Conservation (phyloP, 108 stramenopile genomes). For the Discostella pseudostelligera region DNA sequence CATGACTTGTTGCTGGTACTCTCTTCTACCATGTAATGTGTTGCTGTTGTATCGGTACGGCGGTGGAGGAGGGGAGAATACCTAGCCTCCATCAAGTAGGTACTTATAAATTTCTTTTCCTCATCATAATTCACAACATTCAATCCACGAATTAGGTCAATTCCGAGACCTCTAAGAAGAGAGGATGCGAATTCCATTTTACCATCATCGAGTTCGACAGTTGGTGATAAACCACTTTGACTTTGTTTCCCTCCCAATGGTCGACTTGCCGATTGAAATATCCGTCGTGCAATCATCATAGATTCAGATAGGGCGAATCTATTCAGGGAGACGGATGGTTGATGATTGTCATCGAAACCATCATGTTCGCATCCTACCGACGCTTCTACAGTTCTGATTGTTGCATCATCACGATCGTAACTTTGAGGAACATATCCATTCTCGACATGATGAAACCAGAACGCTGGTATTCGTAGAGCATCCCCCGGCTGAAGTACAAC, state of each 20-base stretch:
- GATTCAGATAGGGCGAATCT: neutral
- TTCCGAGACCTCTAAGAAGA: conserved; percentile 2
- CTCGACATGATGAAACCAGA: conserved; percentile 51
- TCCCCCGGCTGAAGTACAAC: conserved; percentile 38
- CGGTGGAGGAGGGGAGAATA: conserved; percentile 3
- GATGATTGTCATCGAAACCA: neutral
- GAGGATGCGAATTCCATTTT: neutral
- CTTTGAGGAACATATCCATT: neutral
- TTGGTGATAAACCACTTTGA: too few relatives aligned
- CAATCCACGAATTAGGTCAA: neutral
- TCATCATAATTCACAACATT: conserved; percentile 2
- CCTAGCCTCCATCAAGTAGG: neutral
- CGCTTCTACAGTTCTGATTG: neutral
- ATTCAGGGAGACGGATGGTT: conserved; percentile 8
- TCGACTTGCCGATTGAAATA: conserved; percentile 9
- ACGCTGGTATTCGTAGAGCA: conserved; percentile 33
- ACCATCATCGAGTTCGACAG: too few relatives aligned
- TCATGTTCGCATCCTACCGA: neutral
- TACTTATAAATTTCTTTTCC: conserved; percentile 3
- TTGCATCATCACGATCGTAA: neutral
- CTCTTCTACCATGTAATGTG: too few relatives aligned
- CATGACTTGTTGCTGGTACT: too few relatives aligned
- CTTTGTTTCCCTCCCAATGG: conserved; percentile 1
- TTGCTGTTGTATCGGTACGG: too few relatives aligned
- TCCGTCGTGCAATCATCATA: conserved; percentile 3